Conservation (phyloP, 2,329 filamentous ascomycete genomes). For the Penicillium sp. region DNA sequence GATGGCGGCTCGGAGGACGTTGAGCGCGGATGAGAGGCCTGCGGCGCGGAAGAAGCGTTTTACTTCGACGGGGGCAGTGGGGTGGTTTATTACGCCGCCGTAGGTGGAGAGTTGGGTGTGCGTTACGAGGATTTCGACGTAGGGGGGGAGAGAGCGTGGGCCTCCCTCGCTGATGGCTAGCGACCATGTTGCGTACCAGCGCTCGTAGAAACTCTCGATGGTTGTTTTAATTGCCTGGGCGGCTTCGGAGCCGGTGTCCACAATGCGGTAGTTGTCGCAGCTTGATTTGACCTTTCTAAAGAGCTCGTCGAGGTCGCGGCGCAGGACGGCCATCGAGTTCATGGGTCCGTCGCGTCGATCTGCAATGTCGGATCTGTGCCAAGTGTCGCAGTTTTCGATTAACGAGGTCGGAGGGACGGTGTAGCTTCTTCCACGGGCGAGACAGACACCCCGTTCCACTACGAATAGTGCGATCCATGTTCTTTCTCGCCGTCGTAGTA, state of each 20-base stretch:
- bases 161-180: conserved; percentile 57
- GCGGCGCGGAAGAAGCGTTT: conserved; percentile 73
- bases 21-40: conserved; percentile 70
- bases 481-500: conserved; percentile 66
- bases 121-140: conserved; percentile 72
- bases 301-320: conserved; percentile 58
- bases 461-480: conserved; percentile 73
- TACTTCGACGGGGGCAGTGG: conserved; percentile 68
- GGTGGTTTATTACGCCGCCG: conserved; percentile 72
- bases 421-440: conserved; percentile 69
- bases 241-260: conserved; percentile 33
- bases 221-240: conserved; percentile 54
- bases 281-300: conserved; percentile 36
- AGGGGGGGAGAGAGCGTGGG: conserved; percentile 59
- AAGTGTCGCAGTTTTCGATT: conserved; percentile 67
- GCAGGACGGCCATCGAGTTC: conserved; percentile 69
- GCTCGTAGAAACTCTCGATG: conserved; percentile 66
- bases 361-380: conserved; percentile 65
- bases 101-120: conserved; percentile 76
- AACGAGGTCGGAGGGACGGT: conserved; percentile 67
- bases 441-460: conserved; percentile 69
- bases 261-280: conserved; percentile 39
- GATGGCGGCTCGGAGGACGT: conserved; percentile 72
- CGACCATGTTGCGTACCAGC: conserved; percentile 65
- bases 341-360: conserved; percentile 71